phyloP scores from a whole-genome alignment of 192 early-diverging fungal species.

The Anaeromyces robustus region DNA sequence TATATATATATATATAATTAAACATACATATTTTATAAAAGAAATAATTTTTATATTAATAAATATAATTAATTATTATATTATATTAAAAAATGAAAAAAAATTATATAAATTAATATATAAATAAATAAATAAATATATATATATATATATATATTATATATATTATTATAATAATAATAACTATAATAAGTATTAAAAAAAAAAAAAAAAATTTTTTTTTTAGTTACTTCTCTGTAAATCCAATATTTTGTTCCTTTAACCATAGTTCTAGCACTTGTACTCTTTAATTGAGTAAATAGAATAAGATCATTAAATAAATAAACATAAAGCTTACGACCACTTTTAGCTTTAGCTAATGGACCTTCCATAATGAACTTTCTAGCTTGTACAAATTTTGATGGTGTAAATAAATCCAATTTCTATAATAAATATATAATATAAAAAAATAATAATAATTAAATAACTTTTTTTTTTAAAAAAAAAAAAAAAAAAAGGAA shows the following conservation, averaged over 20 bases:
- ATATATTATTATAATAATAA: too few species aligned
- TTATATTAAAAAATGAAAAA: neutral
- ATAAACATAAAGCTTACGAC: slow-evolving; percentile 51
- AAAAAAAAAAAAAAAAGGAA: neutral
- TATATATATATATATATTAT: slow-evolving; percentile 24
- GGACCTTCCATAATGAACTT: slow-evolving; percentile 53
- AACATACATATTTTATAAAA: neutral
- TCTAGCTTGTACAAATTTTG: slow-evolving; percentile 34
- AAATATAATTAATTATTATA: too few species aligned
- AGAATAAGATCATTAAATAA: slow-evolving; percentile 38
- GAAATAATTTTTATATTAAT: neutral
- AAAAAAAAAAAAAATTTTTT: slow-evolving; percentile 9
- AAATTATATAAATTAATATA: slow-evolving; percentile 11
- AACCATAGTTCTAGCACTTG: slow-evolving; percentile 3
- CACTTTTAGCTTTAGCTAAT: slow-evolving; percentile 59
- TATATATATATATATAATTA: too few species aligned
- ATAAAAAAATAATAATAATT: neutral
- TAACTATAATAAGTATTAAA: too few species aligned
- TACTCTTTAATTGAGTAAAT: slow-evolving; percentile 24
- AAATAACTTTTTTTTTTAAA: neutral
- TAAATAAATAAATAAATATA: slow-evolving; percentile 5
- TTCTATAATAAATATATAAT: slow-evolving; percentile 16
- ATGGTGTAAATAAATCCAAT: slow-evolving; percentile 36
- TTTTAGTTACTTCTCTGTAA: slow-evolving; percentile 19
- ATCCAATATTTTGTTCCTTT: slow-evolving; percentile 12